phyloP scores from a whole-genome alignment of 345 rosid genomes.

The Eucalyptus guilfoylei region DNA sequence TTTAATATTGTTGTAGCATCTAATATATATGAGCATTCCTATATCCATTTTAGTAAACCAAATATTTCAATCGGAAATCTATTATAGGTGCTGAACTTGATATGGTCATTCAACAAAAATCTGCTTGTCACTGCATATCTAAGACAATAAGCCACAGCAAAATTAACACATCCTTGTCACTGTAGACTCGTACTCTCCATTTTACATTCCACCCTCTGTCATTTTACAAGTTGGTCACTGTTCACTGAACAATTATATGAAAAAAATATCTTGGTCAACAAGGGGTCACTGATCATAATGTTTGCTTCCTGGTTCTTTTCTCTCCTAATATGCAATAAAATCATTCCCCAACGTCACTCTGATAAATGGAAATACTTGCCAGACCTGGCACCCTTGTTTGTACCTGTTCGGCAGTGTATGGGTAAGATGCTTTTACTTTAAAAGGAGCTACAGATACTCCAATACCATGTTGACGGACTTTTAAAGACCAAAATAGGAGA shows the following conservation, averaged over 20 bases:
- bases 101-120: not conserved
- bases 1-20: not conserved
- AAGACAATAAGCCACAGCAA: not conserved
- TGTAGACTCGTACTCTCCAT: not conserved
- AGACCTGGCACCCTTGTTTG: not conserved
- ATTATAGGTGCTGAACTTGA: not conserved
- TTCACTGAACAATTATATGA: not conserved
- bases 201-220: not conserved
- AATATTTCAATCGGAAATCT: not conserved
- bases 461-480: not conserved
- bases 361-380: not conserved
- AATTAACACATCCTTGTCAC: not conserved
- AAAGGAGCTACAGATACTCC: not conserved
- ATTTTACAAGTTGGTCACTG: not conserved
- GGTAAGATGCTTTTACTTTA: not conserved
- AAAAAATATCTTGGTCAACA: not conserved
- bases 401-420: not conserved
- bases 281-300: not conserved
- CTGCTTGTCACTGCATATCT: not conserved
- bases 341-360: not conserved
- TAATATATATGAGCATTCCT: not conserved
- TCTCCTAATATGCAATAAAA: not conserved
- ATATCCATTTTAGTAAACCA: not conserved
- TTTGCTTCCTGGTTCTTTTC: not conserved
- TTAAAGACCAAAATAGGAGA: not conserved